Evolutionary conservation across 169 alveolate species (phyloP).

Genomic region (Plasmodium sp.): DNA sequence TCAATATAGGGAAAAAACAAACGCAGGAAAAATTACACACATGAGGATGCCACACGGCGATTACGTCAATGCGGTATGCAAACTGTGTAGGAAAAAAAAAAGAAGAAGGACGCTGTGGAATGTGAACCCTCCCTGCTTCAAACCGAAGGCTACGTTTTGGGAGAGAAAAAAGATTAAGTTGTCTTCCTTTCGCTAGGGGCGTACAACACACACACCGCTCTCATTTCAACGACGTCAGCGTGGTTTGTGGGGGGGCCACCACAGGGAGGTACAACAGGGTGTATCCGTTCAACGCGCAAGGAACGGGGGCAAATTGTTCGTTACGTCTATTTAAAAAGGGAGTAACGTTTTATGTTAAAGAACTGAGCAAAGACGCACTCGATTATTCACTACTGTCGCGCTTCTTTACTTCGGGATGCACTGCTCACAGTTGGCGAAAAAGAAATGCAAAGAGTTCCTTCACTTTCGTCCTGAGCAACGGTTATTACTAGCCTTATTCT

Average conservation of each 20-base stretch:
- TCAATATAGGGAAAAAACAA: neutral
- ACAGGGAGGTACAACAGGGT: neutral
- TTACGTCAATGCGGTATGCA: neutral
- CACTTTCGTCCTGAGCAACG: neutral
- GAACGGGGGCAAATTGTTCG: neutral
- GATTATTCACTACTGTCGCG: neutral
- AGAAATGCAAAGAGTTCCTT: neutral
- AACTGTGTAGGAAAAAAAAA: neutral
- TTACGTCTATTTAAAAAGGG: neutral
- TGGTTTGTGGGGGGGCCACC: neutral
- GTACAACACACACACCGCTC: neutral
- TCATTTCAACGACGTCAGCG: neutral
- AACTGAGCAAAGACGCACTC: neutral
- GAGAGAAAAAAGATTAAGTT: neutral
- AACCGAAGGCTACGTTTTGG: neutral
- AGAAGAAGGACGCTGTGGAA: neutral
- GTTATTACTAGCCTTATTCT: neutral
- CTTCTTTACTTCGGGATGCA: neutral
- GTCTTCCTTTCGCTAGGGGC: neutral
- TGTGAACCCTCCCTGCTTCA: neutral
- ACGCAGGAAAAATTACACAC: neutral
- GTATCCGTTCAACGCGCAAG: neutral
- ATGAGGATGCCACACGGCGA: neutral
- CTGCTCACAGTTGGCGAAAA: neutral
- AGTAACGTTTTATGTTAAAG: neutral